phyloP scores from a whole-genome alignment of 208 protist genomes.

The Angomonas ambiguus region DNA sequence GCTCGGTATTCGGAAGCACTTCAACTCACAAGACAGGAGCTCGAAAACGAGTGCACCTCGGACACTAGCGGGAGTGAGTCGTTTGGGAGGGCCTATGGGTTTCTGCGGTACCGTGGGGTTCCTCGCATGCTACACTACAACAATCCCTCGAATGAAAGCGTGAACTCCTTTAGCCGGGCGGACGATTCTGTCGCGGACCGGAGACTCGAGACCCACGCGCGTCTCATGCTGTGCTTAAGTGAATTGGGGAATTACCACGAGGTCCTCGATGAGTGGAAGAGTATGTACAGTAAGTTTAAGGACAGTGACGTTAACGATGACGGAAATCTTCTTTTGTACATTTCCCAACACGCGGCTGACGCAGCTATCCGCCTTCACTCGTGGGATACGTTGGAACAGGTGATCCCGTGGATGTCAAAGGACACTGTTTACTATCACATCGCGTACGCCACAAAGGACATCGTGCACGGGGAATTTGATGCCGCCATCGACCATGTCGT shows the following conservation, averaged over 20 bases:
- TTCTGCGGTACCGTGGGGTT: constrained; percentile 20
- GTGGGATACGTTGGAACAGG: constrained; percentile 58
- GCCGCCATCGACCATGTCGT: constrained; percentile 38
- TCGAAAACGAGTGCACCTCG: constrained; percentile 35
- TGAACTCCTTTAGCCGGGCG: constrained; percentile 28
- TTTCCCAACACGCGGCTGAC: constrained; percentile 82
- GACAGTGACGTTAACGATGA: constrained; percentile 35
- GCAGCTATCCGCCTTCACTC: constrained; percentile 74
- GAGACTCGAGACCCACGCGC: constrained; percentile 42
- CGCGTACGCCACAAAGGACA: constrained; percentile 48
- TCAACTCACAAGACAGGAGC: constrained; percentile 60
- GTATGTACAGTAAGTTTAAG: constrained; percentile 23
- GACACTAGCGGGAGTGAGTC: constrained; percentile 5
- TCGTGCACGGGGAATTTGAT: constrained; percentile 53
- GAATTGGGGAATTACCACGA: constrained; percentile 75
- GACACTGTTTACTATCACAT: constrained; percentile 66
- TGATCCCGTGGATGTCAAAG: constrained; percentile 48
- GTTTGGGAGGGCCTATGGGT: neutral
- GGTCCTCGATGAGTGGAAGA: constrained; percentile 63
- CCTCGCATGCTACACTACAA: constrained; percentile 36
- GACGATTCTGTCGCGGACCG: constrained; percentile 34
- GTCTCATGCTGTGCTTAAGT: constrained; percentile 69
- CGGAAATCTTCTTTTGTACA: constrained; percentile 53
- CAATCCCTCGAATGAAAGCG: constrained; percentile 34
- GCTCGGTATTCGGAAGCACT: constrained; percentile 68